Conservation (phyloP, 192 early-diverging fungal genomes). For the Rhizoclosmatium globosum region DNA sequence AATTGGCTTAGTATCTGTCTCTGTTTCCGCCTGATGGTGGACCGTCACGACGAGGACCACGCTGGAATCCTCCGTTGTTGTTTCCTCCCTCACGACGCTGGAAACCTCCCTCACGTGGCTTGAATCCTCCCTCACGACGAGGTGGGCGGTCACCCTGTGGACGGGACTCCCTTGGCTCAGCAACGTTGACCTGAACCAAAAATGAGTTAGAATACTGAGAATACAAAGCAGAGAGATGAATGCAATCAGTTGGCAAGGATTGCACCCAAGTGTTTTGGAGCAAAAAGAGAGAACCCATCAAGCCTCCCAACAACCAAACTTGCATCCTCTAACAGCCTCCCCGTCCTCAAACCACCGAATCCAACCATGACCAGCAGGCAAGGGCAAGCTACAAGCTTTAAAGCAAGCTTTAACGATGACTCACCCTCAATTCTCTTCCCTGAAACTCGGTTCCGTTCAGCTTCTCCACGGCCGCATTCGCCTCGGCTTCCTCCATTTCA, state of each 20-base stretch:
- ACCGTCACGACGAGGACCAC: constrained; percentile 1
- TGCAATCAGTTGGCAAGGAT: no score
- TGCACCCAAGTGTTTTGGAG: not conserved
- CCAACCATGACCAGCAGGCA: not conserved
- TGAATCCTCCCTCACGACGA: constrained; percentile 10
- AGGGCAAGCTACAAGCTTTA: not conserved
- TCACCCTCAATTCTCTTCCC: constrained; percentile 47
- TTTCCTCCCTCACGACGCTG: constrained; percentile 5
- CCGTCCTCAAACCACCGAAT: not conserved
- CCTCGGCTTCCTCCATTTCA: constrained; percentile 47
- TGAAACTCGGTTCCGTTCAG: constrained; percentile 45
- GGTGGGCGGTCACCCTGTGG: constrained; percentile 3
- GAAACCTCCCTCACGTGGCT: constrained; percentile 20
- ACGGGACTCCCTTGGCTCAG: constrained; percentile 8
- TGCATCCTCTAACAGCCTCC: no score
- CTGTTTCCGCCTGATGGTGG: constrained; percentile 1
- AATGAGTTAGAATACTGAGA: not conserved
- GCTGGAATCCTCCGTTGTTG: constrained; percentile 15
- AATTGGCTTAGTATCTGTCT: constrained; percentile 18
- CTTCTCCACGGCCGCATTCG: constrained; percentile 42
- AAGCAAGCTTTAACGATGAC: not conserved
- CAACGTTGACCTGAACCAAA: constrained; percentile 4
- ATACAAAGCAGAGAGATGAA: no score
- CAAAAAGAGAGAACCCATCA: not conserved
- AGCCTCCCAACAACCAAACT: no score